Evolutionary conservation across 805 yeast genomes (phyloP).

Genomic region (Clavispora vitiphila): DNA sequence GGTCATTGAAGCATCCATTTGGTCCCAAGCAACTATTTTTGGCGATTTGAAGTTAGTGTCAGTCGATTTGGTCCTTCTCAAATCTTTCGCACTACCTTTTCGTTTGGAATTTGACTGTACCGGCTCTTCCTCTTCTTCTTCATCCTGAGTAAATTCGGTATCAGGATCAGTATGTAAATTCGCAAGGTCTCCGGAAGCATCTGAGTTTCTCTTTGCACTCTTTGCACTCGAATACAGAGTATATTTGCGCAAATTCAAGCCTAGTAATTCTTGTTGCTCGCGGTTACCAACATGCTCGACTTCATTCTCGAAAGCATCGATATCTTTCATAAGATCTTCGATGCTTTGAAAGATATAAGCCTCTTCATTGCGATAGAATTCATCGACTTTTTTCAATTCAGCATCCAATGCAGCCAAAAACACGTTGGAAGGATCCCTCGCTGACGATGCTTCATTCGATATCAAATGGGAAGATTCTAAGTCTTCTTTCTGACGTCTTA

Average conservation of each 20-base stretch:
- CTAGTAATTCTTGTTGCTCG: background rate
- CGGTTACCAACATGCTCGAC: conserved; percentile 7
- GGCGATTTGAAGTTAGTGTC: conserved; percentile 36
- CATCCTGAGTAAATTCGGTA: conserved; percentile 29
- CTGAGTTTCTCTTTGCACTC: conserved; percentile 12
- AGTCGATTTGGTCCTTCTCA: conserved; percentile 20
- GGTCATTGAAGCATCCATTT: conserved; percentile 1
- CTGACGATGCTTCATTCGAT: conserved; percentile 21
- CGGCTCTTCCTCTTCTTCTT: conserved; percentile 8
- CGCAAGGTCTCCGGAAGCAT: conserved; percentile 15
- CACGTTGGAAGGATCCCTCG: conserved; percentile 46
- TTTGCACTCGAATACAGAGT: background rate
- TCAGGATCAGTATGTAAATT: conserved; percentile 27
- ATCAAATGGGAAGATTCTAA: conserved; percentile 27
- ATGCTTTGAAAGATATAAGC: conserved; percentile 47
- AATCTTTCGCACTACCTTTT: background rate
- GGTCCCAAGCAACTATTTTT: conserved; percentile 22
- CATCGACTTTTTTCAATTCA: conserved; percentile 72
- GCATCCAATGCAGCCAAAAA: conserved; percentile 70
- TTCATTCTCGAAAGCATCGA: conserved; percentile 53
- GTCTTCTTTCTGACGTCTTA: conserved; percentile 23
- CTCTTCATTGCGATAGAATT: conserved; percentile 68
- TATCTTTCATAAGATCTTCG: conserved; percentile 55
- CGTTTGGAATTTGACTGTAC: conserved; percentile 1
- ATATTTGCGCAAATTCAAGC: background rate